Base-by-base conservation (phyloP, 345 rosid genomes). In the Dimocarpus longan region DNA sequence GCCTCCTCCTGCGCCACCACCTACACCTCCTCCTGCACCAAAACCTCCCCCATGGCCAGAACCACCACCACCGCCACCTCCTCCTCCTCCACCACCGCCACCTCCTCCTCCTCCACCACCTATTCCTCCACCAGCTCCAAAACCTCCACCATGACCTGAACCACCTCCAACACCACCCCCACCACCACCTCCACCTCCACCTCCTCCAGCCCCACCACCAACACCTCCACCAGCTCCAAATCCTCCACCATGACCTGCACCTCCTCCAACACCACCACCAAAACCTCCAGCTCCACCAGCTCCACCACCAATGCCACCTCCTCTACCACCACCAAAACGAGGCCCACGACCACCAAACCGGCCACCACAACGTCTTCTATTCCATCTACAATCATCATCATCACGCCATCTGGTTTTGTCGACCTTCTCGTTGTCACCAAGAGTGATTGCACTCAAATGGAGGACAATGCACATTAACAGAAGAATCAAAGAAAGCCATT, bases 101-200 rank as follows among this genome's bases (percentile, higher is more conserved):
- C 80, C 88, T 0, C 86, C 88, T 15, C 85, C 88, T 2, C 87
- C 88, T 0, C 76, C 82, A 22, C 84, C 85, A 0, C 89, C 92
- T 0, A 76, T 84, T 0, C 90, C 93, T 15, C 79, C 87, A 0
- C 92, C 90, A 0, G 82, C 88, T 3, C 85, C 88, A 11, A 79
- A 70, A 1, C 88, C 90, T 0, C 90, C 85, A 32, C 87, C 91
- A 6, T 75, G 81, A 3, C 85, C 88, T 0, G 84, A 80, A 4
- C 90, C 91, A 21, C 91, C 93, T 3, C 90, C 89, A 0, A 82
- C 88, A 0, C 86, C 86, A 2, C 71, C 88, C 0, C 89, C 90
- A 5, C 83, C 79, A n/a, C 87, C 50, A 22, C 82, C 92, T 6
- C 84, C 83, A 71, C 80, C 85, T 26, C 63, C 2, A 18, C 82